These are phyloP conservation scores for Ceratocystis cacaofunesta DNA, from an alignment of 2,329 filamentous ascomycete genomes.

Conservation along the genomic window DNA sequence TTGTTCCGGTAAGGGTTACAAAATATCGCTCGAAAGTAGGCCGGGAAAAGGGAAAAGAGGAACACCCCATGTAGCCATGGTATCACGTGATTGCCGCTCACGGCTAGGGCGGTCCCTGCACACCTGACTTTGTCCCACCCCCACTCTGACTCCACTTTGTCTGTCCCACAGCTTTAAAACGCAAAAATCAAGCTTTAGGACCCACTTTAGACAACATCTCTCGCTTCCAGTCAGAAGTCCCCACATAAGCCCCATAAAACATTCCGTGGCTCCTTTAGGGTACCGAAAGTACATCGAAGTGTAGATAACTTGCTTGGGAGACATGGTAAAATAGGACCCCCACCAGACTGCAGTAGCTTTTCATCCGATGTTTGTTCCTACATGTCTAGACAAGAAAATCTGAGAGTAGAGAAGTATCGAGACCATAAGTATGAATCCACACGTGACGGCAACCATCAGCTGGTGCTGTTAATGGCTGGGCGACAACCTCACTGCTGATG, in stretches of 20 bases:
- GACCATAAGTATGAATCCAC: not conserved
- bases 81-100: not conserved
- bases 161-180: not conserved
- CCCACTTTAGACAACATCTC: not conserved
- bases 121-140: not conserved
- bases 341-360: not conserved
- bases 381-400: not conserved
- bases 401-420: not conserved
- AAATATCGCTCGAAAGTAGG: too few species aligned
- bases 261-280: not conserved
- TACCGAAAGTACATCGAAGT: not conserved
- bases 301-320: not conserved
- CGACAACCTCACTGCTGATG: not conserved
- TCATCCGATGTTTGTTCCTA: not conserved
- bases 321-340: not conserved
- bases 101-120: not conserved
- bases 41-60: not conserved
- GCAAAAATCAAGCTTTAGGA: not conserved
- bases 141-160: not conserved
- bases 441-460: not conserved
- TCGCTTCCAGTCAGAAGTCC: not conserved
- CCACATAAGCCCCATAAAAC: not conserved
- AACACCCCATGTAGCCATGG: not conserved
- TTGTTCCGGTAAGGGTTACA: not conserved
- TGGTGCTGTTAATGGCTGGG: not conserved